Base-by-base conservation (phyloP, 106 monocot species). In the Triglochin maritima region DNA sequence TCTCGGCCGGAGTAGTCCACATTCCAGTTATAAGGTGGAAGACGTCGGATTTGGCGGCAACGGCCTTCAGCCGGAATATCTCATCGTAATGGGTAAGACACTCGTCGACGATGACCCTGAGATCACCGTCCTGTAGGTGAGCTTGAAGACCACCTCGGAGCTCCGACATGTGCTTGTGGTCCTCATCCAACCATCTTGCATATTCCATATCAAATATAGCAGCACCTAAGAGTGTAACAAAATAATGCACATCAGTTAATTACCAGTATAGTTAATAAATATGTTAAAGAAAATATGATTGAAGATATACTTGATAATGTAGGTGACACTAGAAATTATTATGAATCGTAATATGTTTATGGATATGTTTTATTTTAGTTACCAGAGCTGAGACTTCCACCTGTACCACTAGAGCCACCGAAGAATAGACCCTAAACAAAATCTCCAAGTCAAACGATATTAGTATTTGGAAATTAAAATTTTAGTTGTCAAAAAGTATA, bases 181-280 rank as follows among this genome's bases (percentile, higher is more conserved):
- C 72, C 63, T 88, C 88, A 0, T 98, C 86, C 61, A 98, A 61
- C 96, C 96, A 98, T 15, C 84, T 64, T 4, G 74, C 80, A 29
- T 98, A 98, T 76, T 98, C 96, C 80, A 89, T 75, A 65, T 92
- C 91, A 44, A 98, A 98, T 14, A 86, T 77, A 11, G 79, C 84
- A 0, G 88, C 84, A 7, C 75, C 83, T 85, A 58, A 13, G 12
- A 16, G n/a, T 2, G 7, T 62, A 13, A 45, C 5, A 44, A 44
- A 9, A 62, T 43, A 17, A 3, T 44, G 43, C 29, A 29, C 29
- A 29, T 29, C 29, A 9, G 45, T 6, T 44, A 46, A 4, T 49
- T 57, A 29, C 29, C 1, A 29, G 29, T 29, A 1, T 29, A 29
- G 1, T 29, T 29, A 29, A 29, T 29, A 29, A 29, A 29, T 29